Conservation (phyloP, 768 basidiomycete species). For the Podaxis sp. region DNA sequence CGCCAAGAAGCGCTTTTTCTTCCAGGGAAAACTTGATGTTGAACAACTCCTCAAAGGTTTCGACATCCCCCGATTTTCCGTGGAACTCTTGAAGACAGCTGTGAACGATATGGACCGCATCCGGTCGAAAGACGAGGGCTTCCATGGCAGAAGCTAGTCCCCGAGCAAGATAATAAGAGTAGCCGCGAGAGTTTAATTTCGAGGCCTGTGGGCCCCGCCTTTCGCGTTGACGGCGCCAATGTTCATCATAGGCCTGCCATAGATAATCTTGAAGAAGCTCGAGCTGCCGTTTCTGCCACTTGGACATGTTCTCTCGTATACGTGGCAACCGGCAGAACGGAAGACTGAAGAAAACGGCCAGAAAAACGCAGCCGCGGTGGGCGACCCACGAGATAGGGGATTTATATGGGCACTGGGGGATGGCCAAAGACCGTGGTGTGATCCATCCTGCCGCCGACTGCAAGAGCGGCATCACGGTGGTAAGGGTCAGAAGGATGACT, state of each 20-base stretch:
- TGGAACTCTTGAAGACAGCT: constrained; percentile 2
- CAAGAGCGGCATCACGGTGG: not conserved
- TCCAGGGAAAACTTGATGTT: not conserved
- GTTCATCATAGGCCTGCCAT: constrained; percentile 3
- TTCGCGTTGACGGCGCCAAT: constrained; percentile 2
- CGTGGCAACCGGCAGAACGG: not conserved
- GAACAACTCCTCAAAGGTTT: not conserved
- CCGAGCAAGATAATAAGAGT: not conserved
- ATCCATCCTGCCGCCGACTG: constrained; percentile 6
- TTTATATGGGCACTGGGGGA: constrained; percentile 12
- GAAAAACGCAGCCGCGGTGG: not conserved
- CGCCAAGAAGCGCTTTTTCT: not conserved
- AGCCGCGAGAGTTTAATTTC: not conserved
- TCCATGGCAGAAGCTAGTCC: constrained; percentile 4
- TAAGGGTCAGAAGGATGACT: not conserved
- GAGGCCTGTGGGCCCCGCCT: not conserved
- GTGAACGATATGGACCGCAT: not conserved
- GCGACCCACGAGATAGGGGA: constrained; percentile 6
- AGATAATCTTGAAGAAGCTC: constrained; percentile 1
- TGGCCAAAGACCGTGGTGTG: not conserved
- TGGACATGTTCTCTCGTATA: not conserved
- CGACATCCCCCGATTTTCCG: not conserved
- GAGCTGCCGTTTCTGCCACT: not conserved
- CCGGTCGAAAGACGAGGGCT: not conserved
- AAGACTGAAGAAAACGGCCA: not conserved